Percentiles rank a stretch among this genome's conserved stretches.
Conservation (phyloP, 2,329 filamentous ascomycete species). For the Monosporascus cannonballus region DNA sequence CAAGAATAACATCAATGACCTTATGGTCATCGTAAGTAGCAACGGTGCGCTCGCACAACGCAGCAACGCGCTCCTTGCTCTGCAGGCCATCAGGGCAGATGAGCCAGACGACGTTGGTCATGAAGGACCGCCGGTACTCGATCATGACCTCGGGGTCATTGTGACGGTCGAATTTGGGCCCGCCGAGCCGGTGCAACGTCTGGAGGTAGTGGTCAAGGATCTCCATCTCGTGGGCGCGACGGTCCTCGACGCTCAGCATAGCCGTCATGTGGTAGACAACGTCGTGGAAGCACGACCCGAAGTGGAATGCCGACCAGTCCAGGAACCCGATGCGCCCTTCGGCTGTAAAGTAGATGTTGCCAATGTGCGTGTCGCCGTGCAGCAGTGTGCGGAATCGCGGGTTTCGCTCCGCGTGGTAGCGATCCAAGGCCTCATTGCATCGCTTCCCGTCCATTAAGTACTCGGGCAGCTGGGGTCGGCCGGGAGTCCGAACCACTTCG, state of each 20-base stretch:
- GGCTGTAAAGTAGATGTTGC: constrained; percentile 35
- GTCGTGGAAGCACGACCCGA: constrained; percentile 37
- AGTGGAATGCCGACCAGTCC: constrained; percentile 36
- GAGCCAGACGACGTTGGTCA: constrained; percentile 27
- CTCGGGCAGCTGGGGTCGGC: constrained; percentile 28
- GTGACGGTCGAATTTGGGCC: constrained; percentile 24
- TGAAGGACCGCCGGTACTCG: constrained; percentile 26
- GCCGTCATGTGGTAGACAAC: constrained; percentile 34
- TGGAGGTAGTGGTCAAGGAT: constrained; percentile 30
- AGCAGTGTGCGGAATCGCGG: constrained; percentile 33
- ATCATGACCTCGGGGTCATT: constrained; percentile 24
- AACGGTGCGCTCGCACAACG: constrained; percentile 28
- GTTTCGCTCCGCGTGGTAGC: constrained; percentile 30
- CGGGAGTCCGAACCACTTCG: constrained; percentile 21
- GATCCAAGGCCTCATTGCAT: constrained; percentile 28
- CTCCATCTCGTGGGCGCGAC: constrained; percentile 33
- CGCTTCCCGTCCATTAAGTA: constrained; percentile 30
- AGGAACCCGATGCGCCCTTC: constrained; percentile 31
- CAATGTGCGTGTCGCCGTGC: constrained; percentile 38
- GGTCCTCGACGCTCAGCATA: constrained; percentile 32
- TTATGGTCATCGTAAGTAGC: constrained; percentile 31
- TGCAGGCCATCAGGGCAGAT: constrained; percentile 25
- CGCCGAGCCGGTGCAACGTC: constrained; percentile 24
- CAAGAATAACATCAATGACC: constrained; percentile 24
- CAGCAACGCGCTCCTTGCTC: constrained; percentile 27